A percentile compares a stretch with the other conserved stretches of the same genome.
phyloP scores from a whole-genome alignment of 768 basidiomycete species.

The Lactarius tabidus region DNA sequence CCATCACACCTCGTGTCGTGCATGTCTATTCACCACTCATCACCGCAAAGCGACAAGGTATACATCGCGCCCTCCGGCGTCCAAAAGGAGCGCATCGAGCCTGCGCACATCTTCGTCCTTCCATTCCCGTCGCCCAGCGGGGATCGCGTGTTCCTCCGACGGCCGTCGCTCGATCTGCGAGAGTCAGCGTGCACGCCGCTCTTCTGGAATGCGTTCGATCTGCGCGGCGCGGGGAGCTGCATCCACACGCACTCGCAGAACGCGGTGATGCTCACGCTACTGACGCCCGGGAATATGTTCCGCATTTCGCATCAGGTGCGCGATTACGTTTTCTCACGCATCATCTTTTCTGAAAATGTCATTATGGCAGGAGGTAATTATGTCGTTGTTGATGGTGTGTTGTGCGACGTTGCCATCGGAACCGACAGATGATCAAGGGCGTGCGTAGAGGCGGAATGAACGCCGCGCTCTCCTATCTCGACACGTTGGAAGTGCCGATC shows the following conservation, averaged over 20 bases:
- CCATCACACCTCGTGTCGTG: neutral
- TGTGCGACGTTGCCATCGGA: neutral
- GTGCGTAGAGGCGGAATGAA: conserved; percentile 75
- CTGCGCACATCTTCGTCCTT: conserved; percentile 83
- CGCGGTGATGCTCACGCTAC: conserved; percentile 82
- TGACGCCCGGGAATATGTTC: conserved; percentile 69
- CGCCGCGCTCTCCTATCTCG: conserved; percentile 72
- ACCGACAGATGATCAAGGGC: conserved; percentile 85
- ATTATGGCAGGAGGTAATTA: conserved; percentile 2
- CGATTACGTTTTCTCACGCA: neutral
- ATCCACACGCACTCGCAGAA: conserved; percentile 92
- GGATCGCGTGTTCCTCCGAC: conserved; percentile 73
- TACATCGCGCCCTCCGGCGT: conserved; percentile 88
- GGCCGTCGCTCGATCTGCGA: conserved; percentile 65
- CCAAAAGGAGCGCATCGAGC: conserved; percentile 83
- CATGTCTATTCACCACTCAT: too few species aligned
- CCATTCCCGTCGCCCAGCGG: conserved; percentile 69
- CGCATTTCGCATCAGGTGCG: conserved; percentile 79
- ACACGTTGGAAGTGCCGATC: conserved; percentile 81
- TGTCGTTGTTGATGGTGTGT: conserved; percentile 1
- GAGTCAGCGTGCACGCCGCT: conserved; percentile 87
- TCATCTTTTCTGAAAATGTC: neutral
- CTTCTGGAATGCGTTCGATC: conserved; percentile 88
- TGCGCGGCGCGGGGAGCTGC: conserved; percentile 75
- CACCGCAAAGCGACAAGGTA: conserved; percentile 55